phyloP scores from a whole-genome alignment of 768 basidiomycete genomes.

The Mycena alexandri region DNA sequence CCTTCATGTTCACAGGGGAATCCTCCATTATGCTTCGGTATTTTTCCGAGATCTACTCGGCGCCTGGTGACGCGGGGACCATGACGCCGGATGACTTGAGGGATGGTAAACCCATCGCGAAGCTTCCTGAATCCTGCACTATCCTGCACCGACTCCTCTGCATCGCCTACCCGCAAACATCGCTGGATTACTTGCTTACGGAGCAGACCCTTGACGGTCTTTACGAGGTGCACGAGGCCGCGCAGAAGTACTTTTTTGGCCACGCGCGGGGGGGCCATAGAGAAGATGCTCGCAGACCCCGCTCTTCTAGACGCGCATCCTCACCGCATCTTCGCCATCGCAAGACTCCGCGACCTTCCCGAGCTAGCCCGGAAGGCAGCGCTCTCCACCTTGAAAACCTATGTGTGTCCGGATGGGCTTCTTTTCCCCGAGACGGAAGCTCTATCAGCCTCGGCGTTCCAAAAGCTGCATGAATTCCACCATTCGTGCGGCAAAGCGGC shows the following conservation, averaged over 20 bases:
- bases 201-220: not conserved
- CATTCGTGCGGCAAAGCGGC: conserved; percentile 1
- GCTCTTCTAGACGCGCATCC: conserved; percentile 7
- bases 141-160: not conserved
- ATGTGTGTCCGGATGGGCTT: not conserved
- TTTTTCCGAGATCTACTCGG: not conserved
- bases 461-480: conserved; percentile 10
- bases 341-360: not conserved
- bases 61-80: not conserved
- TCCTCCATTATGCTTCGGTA: not conserved
- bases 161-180: not conserved
- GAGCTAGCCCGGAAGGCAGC: conserved; percentile 15
- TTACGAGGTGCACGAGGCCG: not conserved
- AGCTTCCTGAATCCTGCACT: not conserved
- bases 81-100: not conserved
- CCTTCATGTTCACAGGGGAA: not conserved
- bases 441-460: conserved; percentile 6
- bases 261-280: not conserved
- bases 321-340: conserved; percentile 9
- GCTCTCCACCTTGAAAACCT: not conserved
- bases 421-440: conserved; percentile 17
- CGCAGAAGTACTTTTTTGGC: not conserved
- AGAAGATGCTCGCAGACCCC: not conserved
- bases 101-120: not conserved
- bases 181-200: not conserved